These are phyloP conservation scores for Kluyveromyces sp. DNA, from an alignment of 1,139 yeast species.

Conservation along the genomic window DNA sequence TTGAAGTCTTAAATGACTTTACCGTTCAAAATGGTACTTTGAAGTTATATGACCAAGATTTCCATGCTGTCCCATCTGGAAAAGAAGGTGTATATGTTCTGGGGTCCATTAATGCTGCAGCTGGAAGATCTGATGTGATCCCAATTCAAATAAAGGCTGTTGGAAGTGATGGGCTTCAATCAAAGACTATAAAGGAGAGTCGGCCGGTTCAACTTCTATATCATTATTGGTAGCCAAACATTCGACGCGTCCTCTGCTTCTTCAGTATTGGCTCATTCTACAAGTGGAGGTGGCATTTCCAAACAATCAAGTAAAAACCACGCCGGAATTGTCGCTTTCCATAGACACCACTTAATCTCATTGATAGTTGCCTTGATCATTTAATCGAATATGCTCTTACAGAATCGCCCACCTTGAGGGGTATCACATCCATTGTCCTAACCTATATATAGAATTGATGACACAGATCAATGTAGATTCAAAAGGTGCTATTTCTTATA, in stretches of 20 bases:
- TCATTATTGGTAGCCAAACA: slow-evolving; percentile 1
- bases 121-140: slow-evolving; percentile 1
- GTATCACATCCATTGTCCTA: no score
- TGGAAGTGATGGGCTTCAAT: background rate
- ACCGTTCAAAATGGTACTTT: background rate
- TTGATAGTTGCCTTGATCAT: background rate
- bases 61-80: slow-evolving; percentile 4
- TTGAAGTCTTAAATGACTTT: background rate
- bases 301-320: background rate
- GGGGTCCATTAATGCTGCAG: slow-evolving; percentile 2
- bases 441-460: no score
- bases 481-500: no score
- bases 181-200: background rate
- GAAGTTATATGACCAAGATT: slow-evolving; percentile 1
- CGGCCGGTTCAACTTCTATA: background rate
- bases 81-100: background rate
- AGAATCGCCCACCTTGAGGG: no score
- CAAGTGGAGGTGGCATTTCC: background rate
- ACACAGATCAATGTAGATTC: no score
- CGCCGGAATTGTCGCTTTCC: background rate
- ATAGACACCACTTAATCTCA: background rate
- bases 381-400: background rate
- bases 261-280: background rate
- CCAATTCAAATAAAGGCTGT: slow-evolving; percentile 1
- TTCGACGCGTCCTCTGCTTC: slow-evolving; percentile 2